Conservation (phyloP, 768 basidiomycete species). For the Hygrocybe punicea region DNA sequence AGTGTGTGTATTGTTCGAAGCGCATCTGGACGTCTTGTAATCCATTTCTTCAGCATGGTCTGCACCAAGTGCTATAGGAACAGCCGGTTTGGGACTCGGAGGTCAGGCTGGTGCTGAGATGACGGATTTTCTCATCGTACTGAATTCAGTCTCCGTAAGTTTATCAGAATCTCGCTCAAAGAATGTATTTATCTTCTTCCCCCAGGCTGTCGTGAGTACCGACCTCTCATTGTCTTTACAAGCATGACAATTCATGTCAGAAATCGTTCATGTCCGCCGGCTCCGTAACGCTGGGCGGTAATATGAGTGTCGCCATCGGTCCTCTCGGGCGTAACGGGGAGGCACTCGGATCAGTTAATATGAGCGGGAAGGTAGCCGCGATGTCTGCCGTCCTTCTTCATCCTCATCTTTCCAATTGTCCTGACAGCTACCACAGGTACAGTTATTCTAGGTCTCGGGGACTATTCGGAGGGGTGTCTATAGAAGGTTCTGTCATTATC, state of each 20-base stretch:
- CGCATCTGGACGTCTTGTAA: background rate
- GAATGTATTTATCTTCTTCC: conserved; percentile 7
- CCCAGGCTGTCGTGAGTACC: conserved; percentile 63
- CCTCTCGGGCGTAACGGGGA: conserved; percentile 96
- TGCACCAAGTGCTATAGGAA: conserved; percentile 91
- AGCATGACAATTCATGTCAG: conserved; percentile 29
- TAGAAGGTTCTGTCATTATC: conserved; percentile 87
- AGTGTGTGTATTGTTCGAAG: conserved; percentile 52
- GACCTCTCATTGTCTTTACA: background rate
- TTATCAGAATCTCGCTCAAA: conserved; percentile 3
- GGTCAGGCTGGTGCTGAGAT: conserved; percentile 80
- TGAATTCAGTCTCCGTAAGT: conserved; percentile 77
- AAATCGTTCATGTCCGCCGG: conserved; percentile 94
- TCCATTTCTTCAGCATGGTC: conserved; percentile 66
- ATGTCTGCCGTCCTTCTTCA: conserved; percentile 52
- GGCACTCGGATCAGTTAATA: conserved; percentile 76
- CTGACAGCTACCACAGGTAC: conserved; percentile 50
- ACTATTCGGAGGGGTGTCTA: conserved; percentile 86
- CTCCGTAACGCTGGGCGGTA: conserved; percentile 85
- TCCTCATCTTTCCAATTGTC: background rate
- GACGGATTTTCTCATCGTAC: conserved; percentile 86
- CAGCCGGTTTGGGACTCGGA: conserved; percentile 86
- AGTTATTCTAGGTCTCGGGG: conserved; percentile 91
- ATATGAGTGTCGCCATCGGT: conserved; percentile 84
- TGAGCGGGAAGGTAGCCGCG: conserved; percentile 84